Base-by-base conservation (phyloP, 768 basidiomycete species). In the Pisolithus marmoratus region DNA sequence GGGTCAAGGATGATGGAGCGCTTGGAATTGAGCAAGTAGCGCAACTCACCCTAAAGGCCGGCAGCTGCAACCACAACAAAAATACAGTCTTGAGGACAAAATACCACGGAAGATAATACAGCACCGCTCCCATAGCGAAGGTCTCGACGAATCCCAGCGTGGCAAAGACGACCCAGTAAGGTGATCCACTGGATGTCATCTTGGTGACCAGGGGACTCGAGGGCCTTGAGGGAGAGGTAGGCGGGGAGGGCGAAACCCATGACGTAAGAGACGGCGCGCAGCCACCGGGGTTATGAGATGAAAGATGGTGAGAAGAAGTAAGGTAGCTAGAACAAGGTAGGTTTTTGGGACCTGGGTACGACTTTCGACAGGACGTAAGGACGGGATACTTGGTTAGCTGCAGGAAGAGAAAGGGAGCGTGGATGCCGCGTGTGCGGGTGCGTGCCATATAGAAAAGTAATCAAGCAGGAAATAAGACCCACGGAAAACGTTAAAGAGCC, bases 171-270 rank as follows among this genome's bases (percentile, higher is more conserved):
- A 90, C 79, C 95, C 95, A 98, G 78, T 98, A 98, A n/a, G 2
- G 94, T 95, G 64, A 97, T 79, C 94, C 94, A 97, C 72, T 96
- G 94, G 62, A 87, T 77, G 71, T 95, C 90, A 59, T 95, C 92
- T 59, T 85, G 78, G 53, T 84, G 76, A 3, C 80, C 77, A n/a
- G 91, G 90, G 5, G 79, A 71, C 71, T 98, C 95, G 65, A 99
- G 82, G 26, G 96, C 94, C 72, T 87, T 88, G 76, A 97, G 83
- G 48, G 94, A 96, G 69, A 96, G 82, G 70, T 92, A 98, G 5
- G 94, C 93, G 26, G 96, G 96, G 62, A 98, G 78, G 29, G 74
- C 90, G 87, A 89, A 98, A 48, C 94, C 96, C 63, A 99, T 82
- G 62, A 96, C 77, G 73, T 96, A 95, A 54, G 95, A 95, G 58